Base-by-base conservation (phyloP, 179 eudicot genomes). In the Gypsophila paniculata region DNA sequence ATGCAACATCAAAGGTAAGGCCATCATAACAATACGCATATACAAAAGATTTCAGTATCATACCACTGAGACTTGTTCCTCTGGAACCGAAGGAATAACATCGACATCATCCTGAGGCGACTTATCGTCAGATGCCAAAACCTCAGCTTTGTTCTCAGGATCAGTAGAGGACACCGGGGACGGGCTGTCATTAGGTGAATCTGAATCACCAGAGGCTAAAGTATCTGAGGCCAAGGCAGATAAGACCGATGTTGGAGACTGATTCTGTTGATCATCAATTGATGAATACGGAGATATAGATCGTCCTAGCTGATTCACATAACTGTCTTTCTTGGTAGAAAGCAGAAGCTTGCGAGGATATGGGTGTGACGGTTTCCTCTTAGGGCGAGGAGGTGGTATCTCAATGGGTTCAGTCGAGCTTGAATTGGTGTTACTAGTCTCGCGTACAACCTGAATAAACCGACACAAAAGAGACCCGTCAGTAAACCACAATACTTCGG, bases 221-320 rank as follows among this genome's bases (percentile, higher is more conserved):
- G 79, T 48, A 13, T 83, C 79, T 10, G 79, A 79, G 22, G 65
- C 75, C 5, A 72, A 65, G 32, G 71, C 72, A 72, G 82, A 80
- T 58, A 91, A 70, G 46, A 91, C 94, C 14, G 98, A 91, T 52
- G 86, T 84, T 4, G 98, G 97, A 69, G 97, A 93, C 36, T 81
- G 91, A 61, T 89, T 82, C 29, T 84, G 95, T 79, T 70, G 86
- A 36, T 81, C 89, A 0, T 78, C 72, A 19, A 72, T 26, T 19
- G 78, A 77, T 22, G 86, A 77, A 68, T 78, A 68, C 8, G 76
- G 86, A 55, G 86, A 80, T 1, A 70, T 29, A 65, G 82, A 80
- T 39, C 75, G 64, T 64, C 61, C 70, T 72, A 19, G 74, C 66
- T 74, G 73, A 32, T 79, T 78, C 59, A 62, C 25, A 9, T 76